Conservation (phyloP, 192 early-diverging fungal species). For the Geranomyces michiganensis region DNA sequence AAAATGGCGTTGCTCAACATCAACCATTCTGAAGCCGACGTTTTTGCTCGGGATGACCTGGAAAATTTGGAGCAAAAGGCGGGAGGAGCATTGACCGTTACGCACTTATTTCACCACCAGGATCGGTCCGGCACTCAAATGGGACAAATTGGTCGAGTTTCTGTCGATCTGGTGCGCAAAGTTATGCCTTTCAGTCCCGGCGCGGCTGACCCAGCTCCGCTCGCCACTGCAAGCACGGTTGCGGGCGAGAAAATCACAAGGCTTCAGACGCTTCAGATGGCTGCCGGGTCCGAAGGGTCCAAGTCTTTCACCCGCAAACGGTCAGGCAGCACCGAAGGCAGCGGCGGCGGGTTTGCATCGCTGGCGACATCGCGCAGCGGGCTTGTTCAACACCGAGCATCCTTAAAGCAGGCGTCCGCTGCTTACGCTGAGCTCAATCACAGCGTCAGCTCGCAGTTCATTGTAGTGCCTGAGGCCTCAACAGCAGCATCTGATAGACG, state of each 20-base stretch:
- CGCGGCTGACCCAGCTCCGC: neutral
- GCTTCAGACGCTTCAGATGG: neutral
- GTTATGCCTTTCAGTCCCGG: neutral
- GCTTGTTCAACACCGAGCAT: neutral
- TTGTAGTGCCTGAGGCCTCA: neutral
- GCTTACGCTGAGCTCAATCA: neutral
- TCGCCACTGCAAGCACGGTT: neutral
- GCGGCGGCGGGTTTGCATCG: neutral
- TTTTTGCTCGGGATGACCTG: constrained; percentile 28
- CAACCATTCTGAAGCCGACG: constrained; percentile 30
- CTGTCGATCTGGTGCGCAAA: neutral
- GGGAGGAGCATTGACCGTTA: neutral
- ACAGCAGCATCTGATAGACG: neutral
- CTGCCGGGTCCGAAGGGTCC: constrained; percentile 2
- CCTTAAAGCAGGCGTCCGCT: neutral
- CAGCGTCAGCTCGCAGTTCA: neutral
- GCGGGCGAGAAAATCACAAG: neutral
- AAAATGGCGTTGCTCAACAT: constrained; percentile 28
- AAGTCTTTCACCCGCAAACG: constrained; percentile 1
- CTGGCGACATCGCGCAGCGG: neutral
- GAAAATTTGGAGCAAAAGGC: neutral
- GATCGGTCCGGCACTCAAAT: neutral
- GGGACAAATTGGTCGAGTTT: neutral
- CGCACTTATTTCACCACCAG: neutral
- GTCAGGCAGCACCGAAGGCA: neutral